Conservation (phyloP, 345 rosid species). For the Aegle marmelos region DNA sequence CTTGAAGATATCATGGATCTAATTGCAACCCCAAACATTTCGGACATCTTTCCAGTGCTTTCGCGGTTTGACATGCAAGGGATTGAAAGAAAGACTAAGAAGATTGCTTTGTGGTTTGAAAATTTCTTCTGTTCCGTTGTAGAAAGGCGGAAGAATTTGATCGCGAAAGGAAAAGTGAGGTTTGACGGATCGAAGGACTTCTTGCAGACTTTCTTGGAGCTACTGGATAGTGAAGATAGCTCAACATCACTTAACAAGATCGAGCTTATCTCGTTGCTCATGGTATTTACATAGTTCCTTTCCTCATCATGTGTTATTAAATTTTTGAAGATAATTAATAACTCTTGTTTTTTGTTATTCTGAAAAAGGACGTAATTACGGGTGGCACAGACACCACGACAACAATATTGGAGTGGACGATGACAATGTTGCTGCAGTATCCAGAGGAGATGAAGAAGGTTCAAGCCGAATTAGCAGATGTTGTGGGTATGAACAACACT, state of each 20-base stretch:
- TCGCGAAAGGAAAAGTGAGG: neutral
- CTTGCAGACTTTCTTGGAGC: constrained; percentile 30
- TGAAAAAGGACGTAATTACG: constrained; percentile 2
- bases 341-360: no score
- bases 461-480: constrained; percentile 17
- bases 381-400: constrained; percentile 24
- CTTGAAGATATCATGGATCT: constrained; percentile 20
- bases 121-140: constrained; percentile 20
- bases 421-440: constrained; percentile 17
- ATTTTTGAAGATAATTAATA: no score
- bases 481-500: constrained; percentile 15
- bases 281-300: constrained; percentile 18
- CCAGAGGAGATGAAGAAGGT: constrained; percentile 17
- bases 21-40: constrained; percentile 38
- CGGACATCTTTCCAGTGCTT: constrained; percentile 40
- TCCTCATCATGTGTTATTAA: no score
- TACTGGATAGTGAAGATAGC: constrained; percentile 10
- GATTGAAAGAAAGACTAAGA: constrained; percentile 14
- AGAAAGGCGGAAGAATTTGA: neutral
- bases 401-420: constrained; percentile 21
- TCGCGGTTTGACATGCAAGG: constrained; percentile 51
- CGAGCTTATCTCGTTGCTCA: constrained; percentile 33
- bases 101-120: constrained; percentile 7
- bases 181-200: constrained; percentile 16
- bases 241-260: constrained; percentile 13